Evolutionary conservation across 805 yeast species (phyloP), one percentile per base, ranked within the genome.

Genomic region (Wilhelminamyces savonicus): DNA sequence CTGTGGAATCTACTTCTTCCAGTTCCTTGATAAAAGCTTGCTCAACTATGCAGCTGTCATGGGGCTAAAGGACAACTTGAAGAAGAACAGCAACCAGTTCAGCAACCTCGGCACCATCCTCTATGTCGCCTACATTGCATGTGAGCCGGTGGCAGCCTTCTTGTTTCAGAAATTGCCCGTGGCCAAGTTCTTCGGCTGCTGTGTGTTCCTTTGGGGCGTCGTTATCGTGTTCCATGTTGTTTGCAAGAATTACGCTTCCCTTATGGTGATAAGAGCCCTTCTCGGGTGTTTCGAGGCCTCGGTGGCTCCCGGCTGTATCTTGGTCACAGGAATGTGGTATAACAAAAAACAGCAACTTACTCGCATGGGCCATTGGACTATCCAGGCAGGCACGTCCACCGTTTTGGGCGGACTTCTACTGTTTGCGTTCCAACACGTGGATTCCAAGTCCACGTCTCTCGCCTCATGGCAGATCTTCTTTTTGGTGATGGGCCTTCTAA

Each of bases 401-500:
- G 31, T 37, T 13, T 16, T 37, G 7, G 41, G 41, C 6, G 39
- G 41, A 7, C 29, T 28, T 3, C 23, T 37, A 8, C 31, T 47
- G 62, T 3, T 65, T 50, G 77, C 66, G 0, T 76, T 76, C 46
- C 76, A 71, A 41, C 75, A 71, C 39, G 66, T 75, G 14, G 37
- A 44, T 26, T 36, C 50, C 8, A 27, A 38, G 4, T 59, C 57
- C 16, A 26, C 30, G 1, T 24, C 13, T 17, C 60, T 74, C 32
- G 48, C 61, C 16, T 66, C 78, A n/a, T 76, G 82, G 82, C 78
- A 74, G 49, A 72, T 76, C 27, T 66, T 75, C 53, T 76, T 74
- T 47, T 43, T 76, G 12, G 65, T 72, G 4, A 69, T 76, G 44
- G 83, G 83, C 7, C 28, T 71, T 2, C 44, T 73, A 11, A 76